A percentile compares a stretch with the other conserved stretches of the same genome.
phyloP scores from a whole-genome alignment of 306 rosid species.

The Vigna trinervia region DNA sequence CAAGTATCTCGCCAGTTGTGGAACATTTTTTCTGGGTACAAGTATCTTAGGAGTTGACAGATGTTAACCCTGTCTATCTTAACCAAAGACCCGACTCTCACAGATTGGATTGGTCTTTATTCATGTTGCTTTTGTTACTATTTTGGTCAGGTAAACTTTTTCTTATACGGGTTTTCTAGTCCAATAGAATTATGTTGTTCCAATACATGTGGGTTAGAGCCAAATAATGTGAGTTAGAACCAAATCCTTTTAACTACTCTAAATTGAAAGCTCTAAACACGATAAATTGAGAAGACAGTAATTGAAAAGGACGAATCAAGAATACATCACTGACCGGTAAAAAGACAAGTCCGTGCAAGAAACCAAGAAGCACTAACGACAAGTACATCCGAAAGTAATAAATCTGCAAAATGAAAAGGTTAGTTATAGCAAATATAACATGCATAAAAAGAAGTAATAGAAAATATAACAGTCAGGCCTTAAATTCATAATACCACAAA shows the following conservation, averaged over 20 bases:
- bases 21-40: neutral
- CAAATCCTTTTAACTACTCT: too few relatives aligned
- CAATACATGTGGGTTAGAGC: too few relatives aligned
- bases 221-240: too few relatives aligned
- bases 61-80: too few relatives aligned
- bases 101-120: too few relatives aligned
- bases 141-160: too few relatives aligned
- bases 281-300: neutral
- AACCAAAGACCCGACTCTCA: too few relatives aligned
- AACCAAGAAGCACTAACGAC: constrained; percentile 93
- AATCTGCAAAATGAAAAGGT: constrained; percentile 62
- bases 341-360: constrained; percentile 95
- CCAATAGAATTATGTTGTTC: too few relatives aligned
- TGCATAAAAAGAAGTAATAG: neutral
- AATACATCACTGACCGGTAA: constrained; percentile 74
- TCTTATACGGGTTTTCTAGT: too few relatives aligned
- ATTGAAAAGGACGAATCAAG: neutral
- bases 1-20: constrained; percentile 1
- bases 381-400: constrained; percentile 97
- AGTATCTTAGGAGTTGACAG: too few relatives aligned
- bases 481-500: constrained; percentile 78
- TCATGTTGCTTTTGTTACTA: too few relatives aligned
- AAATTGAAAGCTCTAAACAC: neutral
- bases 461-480: neutral
- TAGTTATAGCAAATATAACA: constrained; percentile 5